Evolutionary conservation across 2,329 filamentous ascomycete genomes (phyloP).

Genomic region (Exophiala sp.): DNA sequence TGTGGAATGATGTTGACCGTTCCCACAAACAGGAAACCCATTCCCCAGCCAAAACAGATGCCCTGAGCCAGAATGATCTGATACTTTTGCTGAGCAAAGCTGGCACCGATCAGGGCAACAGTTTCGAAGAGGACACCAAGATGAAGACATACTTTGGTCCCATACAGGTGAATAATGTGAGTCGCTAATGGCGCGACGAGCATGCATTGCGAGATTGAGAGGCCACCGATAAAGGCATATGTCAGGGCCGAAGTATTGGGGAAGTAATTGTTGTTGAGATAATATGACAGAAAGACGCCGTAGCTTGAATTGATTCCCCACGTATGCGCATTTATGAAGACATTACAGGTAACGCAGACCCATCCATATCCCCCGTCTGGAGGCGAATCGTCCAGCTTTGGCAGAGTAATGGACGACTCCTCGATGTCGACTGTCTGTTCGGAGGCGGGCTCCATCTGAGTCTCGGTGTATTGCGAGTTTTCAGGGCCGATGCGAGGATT

Average conservation of each 20-base stretch:
- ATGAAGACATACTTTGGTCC: conserved; percentile 53
- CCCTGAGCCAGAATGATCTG: conserved; percentile 60
- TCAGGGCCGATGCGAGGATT: neutral
- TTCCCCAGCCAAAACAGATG: conserved; percentile 59
- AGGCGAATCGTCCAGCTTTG: conserved; percentile 31
- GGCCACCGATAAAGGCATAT: conserved; percentile 59
- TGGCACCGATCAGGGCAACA: conserved; percentile 53
- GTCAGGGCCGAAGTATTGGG: conserved; percentile 52
- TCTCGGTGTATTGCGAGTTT: neutral
- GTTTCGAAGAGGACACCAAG: conserved; percentile 51
- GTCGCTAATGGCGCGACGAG: conserved; percentile 57
- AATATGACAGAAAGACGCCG: conserved; percentile 60
- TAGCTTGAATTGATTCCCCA: conserved; percentile 67
- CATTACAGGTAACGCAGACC: conserved; percentile 55
- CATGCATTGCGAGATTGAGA: conserved; percentile 57
- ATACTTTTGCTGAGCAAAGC: conserved; percentile 56
- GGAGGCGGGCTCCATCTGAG: neutral
- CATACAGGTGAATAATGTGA: conserved; percentile 49
- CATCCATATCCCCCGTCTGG: conserved; percentile 61
- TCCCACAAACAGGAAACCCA: conserved; percentile 61
- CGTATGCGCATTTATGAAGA: conserved; percentile 65
- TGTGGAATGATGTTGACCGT: conserved; percentile 56
- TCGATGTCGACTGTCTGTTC: conserved; percentile 19
- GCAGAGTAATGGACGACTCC: conserved; percentile 9
- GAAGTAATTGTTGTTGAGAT: conserved; percentile 54